Percentiles rank a stretch among this genome's conserved stretches.
Conservation (phyloP, 495 filamentous ascomycete genomes). For the Terfezia claveryi region DNA sequence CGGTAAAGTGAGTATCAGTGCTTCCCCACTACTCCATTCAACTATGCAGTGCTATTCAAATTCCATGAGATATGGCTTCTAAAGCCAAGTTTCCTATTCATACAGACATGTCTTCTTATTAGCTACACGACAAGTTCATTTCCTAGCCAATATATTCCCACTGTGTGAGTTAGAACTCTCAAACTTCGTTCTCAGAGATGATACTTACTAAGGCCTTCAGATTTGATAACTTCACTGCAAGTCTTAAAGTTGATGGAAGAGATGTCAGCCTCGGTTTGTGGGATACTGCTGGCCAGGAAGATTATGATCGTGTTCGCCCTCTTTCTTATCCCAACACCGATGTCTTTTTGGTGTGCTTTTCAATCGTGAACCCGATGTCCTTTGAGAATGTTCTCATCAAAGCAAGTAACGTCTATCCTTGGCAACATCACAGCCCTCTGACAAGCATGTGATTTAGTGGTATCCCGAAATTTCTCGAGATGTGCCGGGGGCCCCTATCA, state of each 20-base stretch:
- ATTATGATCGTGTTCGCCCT: slow-evolving; percentile 87
- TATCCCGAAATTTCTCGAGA: slow-evolving; percentile 92
- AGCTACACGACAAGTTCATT: slow-evolving; percentile 99
- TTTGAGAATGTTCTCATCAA: slow-evolving; percentile 97
- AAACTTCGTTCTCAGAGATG: neutral
- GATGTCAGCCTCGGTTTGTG: slow-evolving; percentile 90
- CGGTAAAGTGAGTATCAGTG: slow-evolving; percentile 47
- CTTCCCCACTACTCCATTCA: neutral
- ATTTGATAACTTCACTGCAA: slow-evolving; percentile 97
- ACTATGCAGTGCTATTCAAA: neutral
- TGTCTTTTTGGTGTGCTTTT: slow-evolving; percentile 96
- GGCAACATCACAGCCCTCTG: neutral
- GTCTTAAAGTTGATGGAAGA: slow-evolving; percentile 93
- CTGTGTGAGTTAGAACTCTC: slow-evolving; percentile 50
- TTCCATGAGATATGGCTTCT: no score
- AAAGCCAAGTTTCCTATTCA: slow-evolving; percentile 8
- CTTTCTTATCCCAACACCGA: slow-evolving; percentile 96
- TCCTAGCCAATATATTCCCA: slow-evolving; percentile 96
- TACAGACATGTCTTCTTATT: slow-evolving; percentile 91
- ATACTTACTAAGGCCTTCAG: slow-evolving; percentile 25
- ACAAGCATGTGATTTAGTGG: slow-evolving; percentile 36
- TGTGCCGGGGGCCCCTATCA: slow-evolving; percentile 85
- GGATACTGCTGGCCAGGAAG: slow-evolving; percentile 98
- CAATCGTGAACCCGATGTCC: slow-evolving; percentile 86
- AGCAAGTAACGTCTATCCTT: slow-evolving; percentile 26